Evolutionary conservation across 2,329 filamentous ascomycete species (phyloP).

Genomic region (Elsinoe fawcettii): DNA sequence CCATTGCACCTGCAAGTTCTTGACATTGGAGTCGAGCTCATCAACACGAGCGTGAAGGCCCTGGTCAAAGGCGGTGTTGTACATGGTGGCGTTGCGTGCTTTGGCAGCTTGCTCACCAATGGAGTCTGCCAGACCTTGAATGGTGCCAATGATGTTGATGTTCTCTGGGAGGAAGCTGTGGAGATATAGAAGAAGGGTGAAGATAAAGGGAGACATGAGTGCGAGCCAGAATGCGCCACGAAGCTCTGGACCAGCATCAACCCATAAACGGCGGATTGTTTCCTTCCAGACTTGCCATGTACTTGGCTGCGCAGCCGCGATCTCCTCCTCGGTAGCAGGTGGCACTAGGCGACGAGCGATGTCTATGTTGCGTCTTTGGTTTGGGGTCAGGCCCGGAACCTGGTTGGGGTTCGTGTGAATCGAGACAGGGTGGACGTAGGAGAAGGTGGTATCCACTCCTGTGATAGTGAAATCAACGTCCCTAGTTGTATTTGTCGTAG

Average conservation of each 20-base stretch:
- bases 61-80: conserved; percentile 8
- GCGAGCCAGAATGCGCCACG: background rate
- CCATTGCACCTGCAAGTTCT: conserved; percentile 18
- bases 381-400: background rate
- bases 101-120: conserved; percentile 13
- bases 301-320: conserved; percentile 17
- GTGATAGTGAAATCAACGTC: background rate
- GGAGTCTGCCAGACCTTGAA: conserved; percentile 3
- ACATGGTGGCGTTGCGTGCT: conserved; percentile 5
- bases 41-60: conserved; percentile 1
- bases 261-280: conserved; percentile 15
- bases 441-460: background rate
- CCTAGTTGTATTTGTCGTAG: background rate
- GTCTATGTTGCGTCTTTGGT: background rate
- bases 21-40: conserved; percentile 6
- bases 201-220: background rate
- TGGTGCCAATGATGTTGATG: conserved; percentile 7
- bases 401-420: background rate
- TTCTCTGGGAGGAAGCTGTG: background rate
- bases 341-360: conserved; percentile 11
- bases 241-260: conserved; percentile 1
- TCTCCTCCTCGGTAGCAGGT: conserved; percentile 16
- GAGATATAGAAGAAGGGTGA: background rate
- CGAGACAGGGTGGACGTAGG: background rate
- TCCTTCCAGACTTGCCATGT: conserved; percentile 15